A percentile compares a stretch with the other conserved stretches of the same genome.
phyloP scores from a whole-genome alignment of 108 stramenopile species.

The Nannochloropsis granulata region DNA sequence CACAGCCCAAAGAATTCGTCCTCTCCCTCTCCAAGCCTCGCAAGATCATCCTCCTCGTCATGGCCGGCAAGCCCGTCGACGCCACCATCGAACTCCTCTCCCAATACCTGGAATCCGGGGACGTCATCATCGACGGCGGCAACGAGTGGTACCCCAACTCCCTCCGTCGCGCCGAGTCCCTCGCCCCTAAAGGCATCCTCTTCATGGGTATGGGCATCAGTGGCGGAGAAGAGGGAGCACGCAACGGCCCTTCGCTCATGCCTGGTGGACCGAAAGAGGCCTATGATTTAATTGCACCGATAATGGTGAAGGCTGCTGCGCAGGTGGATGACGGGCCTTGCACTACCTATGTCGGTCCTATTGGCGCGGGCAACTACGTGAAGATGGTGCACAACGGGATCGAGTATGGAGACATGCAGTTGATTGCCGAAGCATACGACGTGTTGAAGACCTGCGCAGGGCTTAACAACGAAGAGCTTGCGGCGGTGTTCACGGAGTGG shows the following conservation, averaged over 20 bases:
- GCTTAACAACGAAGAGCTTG: constrained; percentile 81
- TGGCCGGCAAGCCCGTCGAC: constrained; percentile 93
- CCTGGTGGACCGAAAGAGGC: constrained; percentile 91
- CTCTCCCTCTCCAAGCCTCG: constrained; percentile 59
- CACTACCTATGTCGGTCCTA: constrained; percentile 80
- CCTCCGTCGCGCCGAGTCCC: constrained; percentile 68
- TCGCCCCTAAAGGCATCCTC: constrained; percentile 59
- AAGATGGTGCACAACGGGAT: constrained; percentile 99
- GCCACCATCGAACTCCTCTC: constrained; percentile 60
- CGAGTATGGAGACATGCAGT: constrained; percentile 98
- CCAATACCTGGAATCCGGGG: constrained; percentile 63
- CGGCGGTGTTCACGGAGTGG: constrained; percentile 71
- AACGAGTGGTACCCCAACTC: constrained; percentile 98
- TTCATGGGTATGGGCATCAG: constrained; percentile 97
- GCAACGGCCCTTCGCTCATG: constrained; percentile 94
- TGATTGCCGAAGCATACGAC: constrained; percentile 93
- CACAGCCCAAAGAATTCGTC: not conserved
- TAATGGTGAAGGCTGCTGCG: constrained; percentile 80
- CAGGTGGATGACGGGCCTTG: constrained; percentile 79
- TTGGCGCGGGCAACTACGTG: constrained; percentile 77
- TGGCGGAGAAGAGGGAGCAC: constrained; percentile 95
- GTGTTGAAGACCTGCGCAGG: constrained; percentile 62
- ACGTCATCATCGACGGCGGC: constrained; percentile 92
- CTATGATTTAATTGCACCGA: constrained; percentile 80
- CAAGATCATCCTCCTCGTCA: constrained; percentile 81